These are phyloP conservation scores for Fusarium begoniae DNA, from an alignment of 2,329 filamentous ascomycete genomes.

Conservation along the genomic window DNA sequence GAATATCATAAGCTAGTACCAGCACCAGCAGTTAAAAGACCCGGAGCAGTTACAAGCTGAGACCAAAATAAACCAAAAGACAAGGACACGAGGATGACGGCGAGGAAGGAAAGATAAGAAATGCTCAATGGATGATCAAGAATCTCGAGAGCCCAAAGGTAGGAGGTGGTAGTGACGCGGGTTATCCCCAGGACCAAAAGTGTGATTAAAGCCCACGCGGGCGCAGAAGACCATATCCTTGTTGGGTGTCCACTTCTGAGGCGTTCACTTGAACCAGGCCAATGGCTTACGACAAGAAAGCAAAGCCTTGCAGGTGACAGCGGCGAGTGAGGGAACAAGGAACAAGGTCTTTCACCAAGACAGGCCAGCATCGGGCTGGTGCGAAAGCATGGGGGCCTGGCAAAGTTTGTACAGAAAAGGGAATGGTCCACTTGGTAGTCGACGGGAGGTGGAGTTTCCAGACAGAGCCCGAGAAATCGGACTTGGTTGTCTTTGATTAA, in stretches of 20 bases:
- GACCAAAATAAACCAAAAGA: conserved; percentile 26
- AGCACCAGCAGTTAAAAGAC: conserved; percentile 33
- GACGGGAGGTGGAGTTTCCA: conserved; percentile 40
- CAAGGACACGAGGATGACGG: conserved; percentile 8
- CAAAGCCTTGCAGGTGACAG: conserved; percentile 39
- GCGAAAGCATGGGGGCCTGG: conserved; percentile 28
- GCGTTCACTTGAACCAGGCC: conserved; percentile 34
- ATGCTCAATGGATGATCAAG: conserved; percentile 17
- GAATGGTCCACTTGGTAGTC: conserved; percentile 32
- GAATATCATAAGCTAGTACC: conserved; percentile 35
- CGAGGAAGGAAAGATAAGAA: conserved; percentile 29
- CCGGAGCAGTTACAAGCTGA: conserved; percentile 30
- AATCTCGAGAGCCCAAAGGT: conserved; percentile 31
- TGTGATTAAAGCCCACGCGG: conserved; percentile 41
- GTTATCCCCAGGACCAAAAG: conserved; percentile 27
- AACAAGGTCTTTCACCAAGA: conserved; percentile 20
- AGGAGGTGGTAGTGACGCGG: conserved; percentile 30
- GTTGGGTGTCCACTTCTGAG: conserved; percentile 39
- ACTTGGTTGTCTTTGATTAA: conserved; percentile 44
- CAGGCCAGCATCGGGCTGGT: conserved; percentile 24
- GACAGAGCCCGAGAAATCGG: conserved; percentile 39
- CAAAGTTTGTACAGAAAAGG: conserved; percentile 27
- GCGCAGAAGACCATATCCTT: conserved; percentile 36
- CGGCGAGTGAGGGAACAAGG: conserved; percentile 25
- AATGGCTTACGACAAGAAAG: conserved; percentile 29